A percentile compares a stretch with the other conserved stretches of the same genome.
Evolutionary conservation across 345 rosid species (phyloP).

Genomic region (Toxicodendron radicans): DNA sequence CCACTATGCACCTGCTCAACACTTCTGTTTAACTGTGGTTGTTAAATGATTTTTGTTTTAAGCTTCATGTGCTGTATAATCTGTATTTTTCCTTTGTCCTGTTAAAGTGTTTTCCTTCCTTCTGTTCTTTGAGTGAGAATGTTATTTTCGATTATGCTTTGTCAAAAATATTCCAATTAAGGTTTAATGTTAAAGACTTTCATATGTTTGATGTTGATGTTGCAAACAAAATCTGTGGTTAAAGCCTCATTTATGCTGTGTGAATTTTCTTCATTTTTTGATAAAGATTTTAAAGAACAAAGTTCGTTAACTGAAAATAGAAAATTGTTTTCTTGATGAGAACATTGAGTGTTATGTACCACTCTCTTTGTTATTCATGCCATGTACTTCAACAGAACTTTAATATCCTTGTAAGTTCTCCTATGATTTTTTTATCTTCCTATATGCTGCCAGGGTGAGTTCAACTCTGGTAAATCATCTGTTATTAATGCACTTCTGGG

Average conservation of each 20-base stretch:
- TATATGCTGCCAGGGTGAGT: constrained; percentile 71
- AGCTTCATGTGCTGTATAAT: neutral
- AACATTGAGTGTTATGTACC: neutral
- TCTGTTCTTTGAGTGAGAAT: neutral
- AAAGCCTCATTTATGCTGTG: neutral
- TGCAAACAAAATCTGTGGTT: neutral
- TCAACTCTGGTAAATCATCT: constrained; percentile 92
- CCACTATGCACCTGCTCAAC: neutral
- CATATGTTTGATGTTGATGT: neutral
- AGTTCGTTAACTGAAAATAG: too few relatives aligned
- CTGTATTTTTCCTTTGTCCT: neutral
- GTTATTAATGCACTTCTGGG: constrained; percentile 97
- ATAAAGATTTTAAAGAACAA: neutral
- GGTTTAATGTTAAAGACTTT: neutral
- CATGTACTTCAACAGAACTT: constrained; percentile 12
- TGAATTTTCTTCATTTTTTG: neutral
- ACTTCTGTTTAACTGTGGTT: neutral
- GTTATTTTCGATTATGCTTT: neutral
- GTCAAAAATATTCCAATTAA: neutral
- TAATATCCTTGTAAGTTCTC: constrained; percentile 3
- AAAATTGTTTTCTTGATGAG: neutral
- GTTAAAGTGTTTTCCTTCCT: constrained; percentile 3
- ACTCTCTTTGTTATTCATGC: constrained; percentile 11
- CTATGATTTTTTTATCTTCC: constrained; percentile 16
- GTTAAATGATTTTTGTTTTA: constrained; percentile 2